These are phyloP conservation scores for Lasiosphaeria miniovina DNA, from an alignment of 495 filamentous ascomycete genomes.

Conservation along the genomic window DNA sequence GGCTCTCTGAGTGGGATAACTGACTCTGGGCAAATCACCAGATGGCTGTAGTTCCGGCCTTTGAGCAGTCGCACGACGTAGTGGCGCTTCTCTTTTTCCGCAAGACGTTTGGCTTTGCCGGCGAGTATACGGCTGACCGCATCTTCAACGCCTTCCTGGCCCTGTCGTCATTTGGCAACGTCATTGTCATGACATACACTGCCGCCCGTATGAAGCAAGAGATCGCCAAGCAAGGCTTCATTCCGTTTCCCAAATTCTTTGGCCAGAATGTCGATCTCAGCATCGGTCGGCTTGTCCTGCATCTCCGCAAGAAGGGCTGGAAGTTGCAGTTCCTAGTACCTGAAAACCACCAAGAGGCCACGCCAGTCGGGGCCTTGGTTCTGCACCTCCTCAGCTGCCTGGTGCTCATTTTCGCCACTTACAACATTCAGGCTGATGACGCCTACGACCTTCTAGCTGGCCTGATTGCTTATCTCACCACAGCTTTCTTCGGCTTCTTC, in stretches of 20 bases:
- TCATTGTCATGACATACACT: slow-evolving; percentile 49
- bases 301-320: slow-evolving; percentile 7
- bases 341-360: slow-evolving; percentile 32
- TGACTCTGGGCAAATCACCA: not conserved
- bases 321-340: slow-evolving; percentile 4
- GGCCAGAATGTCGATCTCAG: slow-evolving; percentile 37
- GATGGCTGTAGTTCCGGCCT: slow-evolving; percentile 27
- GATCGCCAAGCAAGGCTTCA: slow-evolving; percentile 51
- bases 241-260: slow-evolving; percentile 48
- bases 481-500: slow-evolving; percentile 30
- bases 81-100: slow-evolving; percentile 24
- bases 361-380: slow-evolving; percentile 39
- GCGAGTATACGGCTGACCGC: slow-evolving; percentile 13
- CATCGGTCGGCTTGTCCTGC: slow-evolving; percentile 25
- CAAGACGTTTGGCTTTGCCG: slow-evolving; percentile 15
- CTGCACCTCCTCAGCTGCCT: slow-evolving; percentile 46
- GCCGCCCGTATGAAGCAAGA: slow-evolving; percentile 52
- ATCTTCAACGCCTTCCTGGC: slow-evolving; percentile 26
- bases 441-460: slow-evolving; percentile 32
- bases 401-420: slow-evolving; percentile 35
- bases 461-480: slow-evolving; percentile 30
- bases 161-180: slow-evolving; percentile 31
- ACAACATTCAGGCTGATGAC: slow-evolving; percentile 17
- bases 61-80: slow-evolving; percentile 12
- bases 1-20: not conserved